These are phyloP conservation scores for Gracilaria gracilis DNA, from an alignment of 23 red algal genomes.

Conservation along the genomic window DNA sequence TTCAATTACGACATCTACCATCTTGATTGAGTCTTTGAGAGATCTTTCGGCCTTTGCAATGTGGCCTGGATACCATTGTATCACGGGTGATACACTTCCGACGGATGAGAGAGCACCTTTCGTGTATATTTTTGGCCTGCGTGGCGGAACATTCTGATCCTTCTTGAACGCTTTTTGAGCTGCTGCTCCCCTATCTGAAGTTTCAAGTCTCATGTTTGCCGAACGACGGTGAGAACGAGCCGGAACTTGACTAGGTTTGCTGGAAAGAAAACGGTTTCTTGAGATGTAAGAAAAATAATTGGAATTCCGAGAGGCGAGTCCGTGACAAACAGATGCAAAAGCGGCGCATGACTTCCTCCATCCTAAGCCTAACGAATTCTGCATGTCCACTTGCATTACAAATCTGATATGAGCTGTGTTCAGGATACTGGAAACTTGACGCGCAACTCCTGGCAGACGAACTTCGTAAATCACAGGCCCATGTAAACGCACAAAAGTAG, in stretches of 20 bases:
- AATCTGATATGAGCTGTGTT: too few relatives aligned
- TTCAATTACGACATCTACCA: slow-evolving; percentile 97
- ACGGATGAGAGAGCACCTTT: slow-evolving; percentile 73
- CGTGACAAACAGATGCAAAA: background rate
- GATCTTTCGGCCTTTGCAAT: slow-evolving; percentile 93
- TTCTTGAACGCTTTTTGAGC: background rate
- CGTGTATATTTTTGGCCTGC: background rate
- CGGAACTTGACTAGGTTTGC: background rate
- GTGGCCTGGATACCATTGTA: slow-evolving; percentile 98
- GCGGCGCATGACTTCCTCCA: background rate
- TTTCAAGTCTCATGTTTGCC: background rate
- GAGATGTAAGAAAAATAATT: background rate
- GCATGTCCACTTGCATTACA: slow-evolving; percentile 5
- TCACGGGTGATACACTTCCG: slow-evolving; percentile 57
- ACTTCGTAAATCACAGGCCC: too few relatives aligned
- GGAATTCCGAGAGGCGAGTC: background rate
- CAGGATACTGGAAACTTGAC: too few relatives aligned
- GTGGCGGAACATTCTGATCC: background rate
- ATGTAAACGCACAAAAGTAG: too few relatives aligned
- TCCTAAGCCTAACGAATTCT: background rate
- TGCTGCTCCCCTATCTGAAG: background rate
- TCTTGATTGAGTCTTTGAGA: slow-evolving; percentile 80
- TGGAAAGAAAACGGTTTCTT: slow-evolving; percentile 9
- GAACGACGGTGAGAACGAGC: background rate
- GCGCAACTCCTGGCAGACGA: too few relatives aligned